phyloP scores from a whole-genome alignment of 192 early-diverging fungal genomes.

The Phycomyces nitens region DNA sequence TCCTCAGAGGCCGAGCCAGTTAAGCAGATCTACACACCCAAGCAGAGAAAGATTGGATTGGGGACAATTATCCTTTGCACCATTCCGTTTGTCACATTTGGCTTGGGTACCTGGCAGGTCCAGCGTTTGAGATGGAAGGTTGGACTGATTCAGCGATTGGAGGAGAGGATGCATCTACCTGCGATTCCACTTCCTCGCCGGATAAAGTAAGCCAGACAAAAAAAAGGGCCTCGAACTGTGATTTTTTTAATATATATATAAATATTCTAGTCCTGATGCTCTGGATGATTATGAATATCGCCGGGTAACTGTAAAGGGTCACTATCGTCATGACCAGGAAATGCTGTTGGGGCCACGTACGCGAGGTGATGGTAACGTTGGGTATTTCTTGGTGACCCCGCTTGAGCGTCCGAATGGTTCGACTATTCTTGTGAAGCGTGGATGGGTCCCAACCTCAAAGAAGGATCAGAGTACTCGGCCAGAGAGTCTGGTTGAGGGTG shows the following conservation, averaged over 20 bases:
- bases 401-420: conserved; percentile 68
- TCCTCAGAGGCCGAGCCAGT: too few species aligned
- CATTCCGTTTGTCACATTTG: conserved; percentile 61
- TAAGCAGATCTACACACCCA: neutral
- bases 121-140: conserved; percentile 88
- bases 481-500: conserved; percentile 42
- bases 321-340: conserved; percentile 68
- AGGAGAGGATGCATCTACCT: conserved; percentile 52
- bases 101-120: conserved; percentile 84
- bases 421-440: conserved; percentile 79
- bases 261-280: conserved; percentile 27
- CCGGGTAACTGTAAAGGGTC: conserved; percentile 67
- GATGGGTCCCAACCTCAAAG: conserved; percentile 80
- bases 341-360: conserved; percentile 81
- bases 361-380: conserved; percentile 60
- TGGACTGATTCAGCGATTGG: conserved; percentile 70
- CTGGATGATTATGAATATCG: conserved; percentile 71
- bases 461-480: conserved; percentile 51
- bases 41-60: conserved; percentile 20
- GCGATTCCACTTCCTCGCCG: conserved; percentile 68
- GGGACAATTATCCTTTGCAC: conserved; percentile 36
- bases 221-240: too few species aligned
- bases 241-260: neutral
- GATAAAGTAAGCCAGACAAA: conserved; percentile 53
- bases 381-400: conserved; percentile 75